Conservation (phyloP, 163 green algal species). For the Volvox carteri region DNA sequence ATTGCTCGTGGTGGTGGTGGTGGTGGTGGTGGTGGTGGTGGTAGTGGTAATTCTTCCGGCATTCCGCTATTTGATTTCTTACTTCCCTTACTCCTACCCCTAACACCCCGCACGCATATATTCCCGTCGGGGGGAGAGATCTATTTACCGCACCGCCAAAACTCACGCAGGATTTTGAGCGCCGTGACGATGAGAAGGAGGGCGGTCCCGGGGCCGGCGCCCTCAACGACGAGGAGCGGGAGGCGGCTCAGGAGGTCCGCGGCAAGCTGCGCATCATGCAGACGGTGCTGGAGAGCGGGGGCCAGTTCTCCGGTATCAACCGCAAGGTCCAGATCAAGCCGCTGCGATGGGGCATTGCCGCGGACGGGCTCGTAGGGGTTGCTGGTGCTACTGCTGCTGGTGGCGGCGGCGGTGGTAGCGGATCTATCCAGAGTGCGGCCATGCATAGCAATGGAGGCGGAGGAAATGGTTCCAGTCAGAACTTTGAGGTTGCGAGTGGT, state of each 20-base stretch:
- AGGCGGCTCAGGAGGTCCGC: constrained; percentile 80
- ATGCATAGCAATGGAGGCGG: background rate
- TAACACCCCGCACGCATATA: no score
- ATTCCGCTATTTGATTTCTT: no score
- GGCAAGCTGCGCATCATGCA: constrained; percentile 91
- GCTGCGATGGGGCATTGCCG: constrained; percentile 74
- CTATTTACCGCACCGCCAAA: no score
- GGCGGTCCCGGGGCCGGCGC: background rate
- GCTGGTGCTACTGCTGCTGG: background rate
- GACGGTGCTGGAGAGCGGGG: constrained; percentile 92
- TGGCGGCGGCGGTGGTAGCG: background rate
- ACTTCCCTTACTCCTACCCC: no score
- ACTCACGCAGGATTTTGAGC: constrained; percentile 53
- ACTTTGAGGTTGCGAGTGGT: background rate
- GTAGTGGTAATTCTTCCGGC: no score
- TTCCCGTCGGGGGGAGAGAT: no score
- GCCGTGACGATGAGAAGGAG: constrained; percentile 32
- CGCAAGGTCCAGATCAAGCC: constrained; percentile 99
- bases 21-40: no score
- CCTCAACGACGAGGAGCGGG: constrained; percentile 26
- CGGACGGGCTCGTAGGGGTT: background rate
- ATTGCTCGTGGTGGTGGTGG: no score
- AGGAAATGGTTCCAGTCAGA: background rate
- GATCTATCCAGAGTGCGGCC: no score
- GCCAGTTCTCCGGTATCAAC: constrained; percentile 86